Percentiles rank a stretch among this genome's conserved stretches.
These are phyloP conservation scores for Elaeis oleifera DNA, from an alignment of 202 grass and related monocot species.

Conservation along the genomic window DNA sequence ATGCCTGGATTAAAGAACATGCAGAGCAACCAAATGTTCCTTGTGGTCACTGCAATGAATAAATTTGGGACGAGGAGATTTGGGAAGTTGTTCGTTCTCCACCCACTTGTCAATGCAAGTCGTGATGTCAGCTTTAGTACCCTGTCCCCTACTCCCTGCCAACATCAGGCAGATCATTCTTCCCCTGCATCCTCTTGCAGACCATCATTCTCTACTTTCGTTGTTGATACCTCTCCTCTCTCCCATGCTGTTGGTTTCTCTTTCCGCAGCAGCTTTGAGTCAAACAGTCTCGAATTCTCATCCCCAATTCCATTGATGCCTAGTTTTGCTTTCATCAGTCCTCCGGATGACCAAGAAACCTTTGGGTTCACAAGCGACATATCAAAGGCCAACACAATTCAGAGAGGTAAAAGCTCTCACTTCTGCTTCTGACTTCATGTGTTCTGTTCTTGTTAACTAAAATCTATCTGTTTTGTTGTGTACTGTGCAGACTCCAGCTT, in stretches of 20 bases:
- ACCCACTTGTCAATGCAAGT: conserved; percentile 28
- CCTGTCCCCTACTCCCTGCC: conserved; percentile 27
- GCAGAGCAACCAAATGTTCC: conserved; percentile 32
- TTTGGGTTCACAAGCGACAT: conserved; percentile 1
- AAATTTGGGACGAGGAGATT: conserved; percentile 23
- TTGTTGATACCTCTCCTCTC: conserved; percentile 7
- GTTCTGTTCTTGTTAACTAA: no score
- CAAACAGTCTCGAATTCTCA: conserved; percentile 14
- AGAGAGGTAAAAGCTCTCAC: conserved; percentile 9
- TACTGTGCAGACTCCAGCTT: background rate
- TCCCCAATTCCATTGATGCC: conserved; percentile 34
- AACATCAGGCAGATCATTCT: conserved; percentile 29
- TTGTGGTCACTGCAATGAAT: conserved; percentile 28
- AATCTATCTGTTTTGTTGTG: background rate
- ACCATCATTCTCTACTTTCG: conserved; percentile 52
- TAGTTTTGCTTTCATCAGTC: conserved; percentile 69
- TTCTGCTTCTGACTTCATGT: no score
- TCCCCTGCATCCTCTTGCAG: conserved; percentile 44
- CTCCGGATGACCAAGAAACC: conserved; percentile 13
- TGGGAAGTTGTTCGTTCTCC: conserved; percentile 57
- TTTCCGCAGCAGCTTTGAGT: conserved; percentile 14
- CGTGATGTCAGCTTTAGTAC: conserved; percentile 78
- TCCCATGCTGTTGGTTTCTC: conserved; percentile 40
- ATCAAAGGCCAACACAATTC: background rate
- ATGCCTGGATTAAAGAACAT: conserved; percentile 74